Base-by-base conservation (phyloP, 495 filamentous ascomycete genomes). In the Hypoxylon fragiforme region DNA sequence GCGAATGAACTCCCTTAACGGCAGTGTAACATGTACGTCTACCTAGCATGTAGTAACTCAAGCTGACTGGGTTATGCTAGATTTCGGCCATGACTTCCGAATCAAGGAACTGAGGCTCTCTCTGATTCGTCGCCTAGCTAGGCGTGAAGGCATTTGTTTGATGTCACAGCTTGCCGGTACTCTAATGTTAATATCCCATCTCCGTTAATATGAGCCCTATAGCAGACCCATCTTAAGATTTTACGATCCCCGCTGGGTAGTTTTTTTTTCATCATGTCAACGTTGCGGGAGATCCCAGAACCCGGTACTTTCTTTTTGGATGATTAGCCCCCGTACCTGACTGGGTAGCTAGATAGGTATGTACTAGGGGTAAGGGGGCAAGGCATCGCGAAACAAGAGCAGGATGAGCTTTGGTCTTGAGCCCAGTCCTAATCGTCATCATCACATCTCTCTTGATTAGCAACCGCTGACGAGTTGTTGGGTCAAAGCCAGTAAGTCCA, bases 141-240 rank as follows among this genome's bases (percentile, higher is more conserved):
- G 14, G 18, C 14, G 16, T 21, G 13, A 30, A 28, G 21, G 51
- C 22, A 41, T 43, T 43, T 37, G 19, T 40, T 61, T 56, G 57
- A 56, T 61, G 51, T 56, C 51, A 61, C 51, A 51, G 2, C n/a
- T 50, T n/a, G n/a, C n/a, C n/a, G n/a, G n/a, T n/a, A n/a, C n/a
- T n/a, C n/a, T n/a, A n/a, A n/a, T n/a, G n/a, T n/a, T n/a, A n/a
- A n/a, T n/a, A n/a, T n/a, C n/a, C n/a, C n/a, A n/a, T n/a, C n/a
- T 55, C 46, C 46, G 35, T 40, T 50, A 48, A 51, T 49, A 26
- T 35, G 16, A 61, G 36, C 13, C 32, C 28, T 56, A 61, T 61
- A 61, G 22, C 37, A 37, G 45, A n/a, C 28, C 22, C 36, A 12
- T 56, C 30, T 61, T 61, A 61, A 61, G 51, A 61, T 52, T 28